Base-by-base conservation (phyloP, 305 asterid species). In the Solanum aculeatissimum region DNA sequence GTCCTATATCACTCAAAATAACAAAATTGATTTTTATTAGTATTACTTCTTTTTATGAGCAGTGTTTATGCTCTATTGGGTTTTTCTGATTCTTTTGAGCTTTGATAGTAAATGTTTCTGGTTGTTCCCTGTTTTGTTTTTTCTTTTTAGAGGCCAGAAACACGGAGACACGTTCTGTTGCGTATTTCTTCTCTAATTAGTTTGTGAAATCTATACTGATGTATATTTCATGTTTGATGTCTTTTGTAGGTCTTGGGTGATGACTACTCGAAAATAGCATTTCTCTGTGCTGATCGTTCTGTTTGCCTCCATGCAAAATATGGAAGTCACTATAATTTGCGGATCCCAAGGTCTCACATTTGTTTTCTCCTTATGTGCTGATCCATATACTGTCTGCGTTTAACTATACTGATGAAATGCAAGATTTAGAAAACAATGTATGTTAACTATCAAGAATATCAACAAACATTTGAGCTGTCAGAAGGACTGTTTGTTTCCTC, bases 241-340 rank as follows among this genome's bases (percentile, higher is more conserved):
- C 79, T 63, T 65, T 55, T 55, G 53, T 86, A 96, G 99, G 95
- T 96, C 83, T 88, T 96, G 88, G 93, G 95, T 90, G 97, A 94
- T 86, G 99, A 96, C 88, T 96, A 94, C 86, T 89, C 99, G 38
- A 94, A 95, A 92, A 88, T 96, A 43, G 98, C 98, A 51, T 95
- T 96, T 92, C 95, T 96, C 70, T 96, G 99, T 53, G 90, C 98
- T 84, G 99, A 96, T 89, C 97, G 98, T 75, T 96, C 99, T 78
- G 91, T 96, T 57, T 85, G 93, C 80, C 97, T 96, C 84, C 99
- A 96, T 89, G 99, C 99, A 58, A 96, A 94, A 88, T 95, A 94
- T 83, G 98, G 99, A 84, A 95, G 96, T 88, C 98, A 96, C 90
- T 92, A 96, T 92, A 94, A 93, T 87, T 85, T 96, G 87, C 92